Base-by-base conservation (phyloP, 208 protist species). In the Trypanosoma avium region DNA sequence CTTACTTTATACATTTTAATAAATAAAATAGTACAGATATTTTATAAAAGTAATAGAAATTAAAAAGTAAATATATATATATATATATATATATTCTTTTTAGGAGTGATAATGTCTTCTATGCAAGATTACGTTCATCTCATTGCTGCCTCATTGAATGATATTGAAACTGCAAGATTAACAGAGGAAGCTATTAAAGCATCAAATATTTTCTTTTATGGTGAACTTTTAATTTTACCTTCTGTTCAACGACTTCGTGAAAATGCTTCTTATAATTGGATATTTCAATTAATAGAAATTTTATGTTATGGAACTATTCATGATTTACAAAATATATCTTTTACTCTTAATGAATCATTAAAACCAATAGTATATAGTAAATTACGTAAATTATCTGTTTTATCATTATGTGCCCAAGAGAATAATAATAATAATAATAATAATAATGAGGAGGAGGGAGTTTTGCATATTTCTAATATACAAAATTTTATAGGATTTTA, bases 151-250 rank as follows among this genome's bases (percentile, higher is more conserved):
- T 24, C 61, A 6, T 6, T 30, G 7, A 62, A 12, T 26, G 35
- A 49, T n/a, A 43, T 50, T 15, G 58, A 70, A 5, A 36, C 43
- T 0, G 78, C 61, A 1, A 57, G 59, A 0, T 24, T 78, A 12
- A 35, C 75, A 24, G 48, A 65, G 43, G 43, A 53, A 8, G 72
- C 77, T 5, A 35, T 86, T 8, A 69, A 61, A 7, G 70, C 70
- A 12, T 64, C 79, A 2, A 26, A 46, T 4, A 58, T 86, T 24
- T 85, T 85, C 46, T 86, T 87, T 29, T 90, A 82, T 60, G 77
- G 73, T 1, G 43, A 52, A 0, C 43, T 90, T 7, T 59, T 83
- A 6, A 21, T 19, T 8, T 30, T 54, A 22, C 62, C 56, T 17
- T 59, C 21, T 4, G 57, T 67, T 33, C 62, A 60, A 58, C 30